A percentile compares a stretch with the other conserved stretches of the same genome.
These are phyloP conservation scores for Pyrus betulifolia DNA, from an alignment of 306 rosid genomes.

Conservation along the genomic window DNA sequence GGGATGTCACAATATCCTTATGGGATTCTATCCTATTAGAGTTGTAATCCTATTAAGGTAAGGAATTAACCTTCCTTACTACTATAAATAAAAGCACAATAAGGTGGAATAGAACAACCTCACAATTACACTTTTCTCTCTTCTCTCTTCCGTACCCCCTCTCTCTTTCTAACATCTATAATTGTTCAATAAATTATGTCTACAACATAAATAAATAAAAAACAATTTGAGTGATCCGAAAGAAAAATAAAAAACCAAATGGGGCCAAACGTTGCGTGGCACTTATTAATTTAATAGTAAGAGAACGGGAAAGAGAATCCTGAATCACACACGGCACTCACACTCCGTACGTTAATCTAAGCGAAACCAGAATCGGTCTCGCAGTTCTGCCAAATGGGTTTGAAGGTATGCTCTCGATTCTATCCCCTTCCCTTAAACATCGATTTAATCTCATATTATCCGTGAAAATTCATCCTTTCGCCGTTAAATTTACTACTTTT, in stretches of 20 bases:
- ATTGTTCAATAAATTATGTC: no score
- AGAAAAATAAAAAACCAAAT: no score
- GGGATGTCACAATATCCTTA: no score
- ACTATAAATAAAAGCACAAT: no score
- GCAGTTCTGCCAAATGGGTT: conserved; percentile 12
- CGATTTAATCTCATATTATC: background rate
- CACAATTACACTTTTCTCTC: no score
- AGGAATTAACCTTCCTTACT: no score
- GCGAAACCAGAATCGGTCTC: background rate
- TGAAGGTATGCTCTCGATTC: conserved; percentile 6
- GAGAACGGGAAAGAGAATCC: background rate
- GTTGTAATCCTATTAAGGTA: no score
- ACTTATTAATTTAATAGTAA: no score
- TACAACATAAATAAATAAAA: no score
- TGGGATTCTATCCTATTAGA: no score
- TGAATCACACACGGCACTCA: background rate
- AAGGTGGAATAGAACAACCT: rapidly evolving
- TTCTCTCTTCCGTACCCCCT: no score
- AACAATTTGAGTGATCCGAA: background rate
- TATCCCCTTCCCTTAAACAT: background rate
- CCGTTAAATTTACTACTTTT: background rate
- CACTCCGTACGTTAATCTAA: background rate
- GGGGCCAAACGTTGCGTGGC: background rate
- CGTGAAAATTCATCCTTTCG: background rate
- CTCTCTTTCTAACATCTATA: rapidly evolving